Evolutionary conservation across 2,329 filamentous ascomycete species (phyloP), one percentile per base, ranked within the genome.

Genomic region (Nannizzia gypsea): DNA sequence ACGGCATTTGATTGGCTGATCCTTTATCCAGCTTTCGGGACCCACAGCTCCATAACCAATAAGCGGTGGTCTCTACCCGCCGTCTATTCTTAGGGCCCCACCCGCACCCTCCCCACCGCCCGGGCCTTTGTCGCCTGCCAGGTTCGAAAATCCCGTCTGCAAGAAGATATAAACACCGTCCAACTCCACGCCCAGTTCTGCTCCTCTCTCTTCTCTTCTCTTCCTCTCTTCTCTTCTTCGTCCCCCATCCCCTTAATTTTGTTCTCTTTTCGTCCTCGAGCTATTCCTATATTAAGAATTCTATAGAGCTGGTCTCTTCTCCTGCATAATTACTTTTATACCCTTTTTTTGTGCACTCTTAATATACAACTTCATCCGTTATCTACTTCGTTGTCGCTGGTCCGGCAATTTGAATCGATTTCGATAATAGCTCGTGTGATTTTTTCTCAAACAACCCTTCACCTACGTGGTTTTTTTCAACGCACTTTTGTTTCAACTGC

Each of bases 231-330:
- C 40, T 31, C 34, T 36, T 40, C 13, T 15, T 42, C 15, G 22
- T 36, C 38, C 56, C 15, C 57, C 46, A 36, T 40, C 56, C 56
- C 15, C n/a, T 28, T 26, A 48, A 17, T 48, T 55, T 42, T 36
- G 31, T 28, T 60, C 46, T 56, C 56, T 63, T 67, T 67, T 68
- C 66, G 65, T 68, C 54, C 59, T 56, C 61, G 66, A 67, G 67
- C 67, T 69, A 69, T 66, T 66, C 68, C 62, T 60, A 63, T 63
- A 69, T 68, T 59, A 63, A 65, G 60, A 55, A 55, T 50, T 50
- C 15, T 54, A 42, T 52, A 54, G 54, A 60, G 34, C 46, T 42
- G 28, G 36, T 55, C 42, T 52, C 42, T 40, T 57, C 38, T 59
- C 57, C 22, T n/a, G 38, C 54, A 40, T 56, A 56, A 56, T n/a